These are phyloP conservation scores for Chrysosphaeria jannelii DNA, from an alignment of 2,329 filamentous ascomycete genomes.

Conservation along the genomic window DNA sequence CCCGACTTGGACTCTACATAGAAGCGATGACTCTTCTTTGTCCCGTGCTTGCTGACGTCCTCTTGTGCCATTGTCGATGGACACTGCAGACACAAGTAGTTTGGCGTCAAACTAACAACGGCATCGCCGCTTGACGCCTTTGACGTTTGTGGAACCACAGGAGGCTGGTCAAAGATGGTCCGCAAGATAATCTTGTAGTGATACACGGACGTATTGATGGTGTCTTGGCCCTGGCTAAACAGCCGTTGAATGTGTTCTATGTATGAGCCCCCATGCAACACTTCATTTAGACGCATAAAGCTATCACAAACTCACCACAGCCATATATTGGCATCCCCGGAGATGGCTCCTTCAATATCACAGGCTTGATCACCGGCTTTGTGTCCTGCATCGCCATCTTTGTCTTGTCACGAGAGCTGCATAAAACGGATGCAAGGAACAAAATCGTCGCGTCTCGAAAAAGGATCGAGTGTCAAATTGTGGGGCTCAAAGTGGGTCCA, in stretches of 20 bases:
- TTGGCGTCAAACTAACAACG: constrained; percentile 31
- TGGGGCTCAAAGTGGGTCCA: no score
- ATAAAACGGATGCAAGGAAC: no score
- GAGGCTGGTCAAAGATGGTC: constrained; percentile 36
- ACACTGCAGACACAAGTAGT: constrained; percentile 46
- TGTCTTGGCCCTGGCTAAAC: constrained; percentile 27
- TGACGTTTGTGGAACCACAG: constrained; percentile 33
- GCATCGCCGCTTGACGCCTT: constrained; percentile 24
- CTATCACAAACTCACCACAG: constrained; percentile 19
- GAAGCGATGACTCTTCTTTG: constrained; percentile 40
- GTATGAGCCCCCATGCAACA: no score
- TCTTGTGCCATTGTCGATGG: constrained; percentile 35
- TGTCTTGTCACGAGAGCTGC: no score
- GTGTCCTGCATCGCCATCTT: no score
- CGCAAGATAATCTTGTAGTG: constrained; percentile 44
- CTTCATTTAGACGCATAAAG: no score
- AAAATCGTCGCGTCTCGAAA: no score
- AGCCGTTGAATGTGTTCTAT: constrained; percentile 44
- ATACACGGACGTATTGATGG: constrained; percentile 35
- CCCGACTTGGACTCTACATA: constrained; percentile 60
- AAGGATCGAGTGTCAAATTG: no score
- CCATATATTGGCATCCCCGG: constrained; percentile 30
- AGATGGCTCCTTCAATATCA: constrained; percentile 26
- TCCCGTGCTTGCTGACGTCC: constrained; percentile 34
- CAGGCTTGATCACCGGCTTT: constrained; percentile 23